Conservation (phyloP, 768 basidiomycete genomes). For the Lyophyllum atratum region DNA sequence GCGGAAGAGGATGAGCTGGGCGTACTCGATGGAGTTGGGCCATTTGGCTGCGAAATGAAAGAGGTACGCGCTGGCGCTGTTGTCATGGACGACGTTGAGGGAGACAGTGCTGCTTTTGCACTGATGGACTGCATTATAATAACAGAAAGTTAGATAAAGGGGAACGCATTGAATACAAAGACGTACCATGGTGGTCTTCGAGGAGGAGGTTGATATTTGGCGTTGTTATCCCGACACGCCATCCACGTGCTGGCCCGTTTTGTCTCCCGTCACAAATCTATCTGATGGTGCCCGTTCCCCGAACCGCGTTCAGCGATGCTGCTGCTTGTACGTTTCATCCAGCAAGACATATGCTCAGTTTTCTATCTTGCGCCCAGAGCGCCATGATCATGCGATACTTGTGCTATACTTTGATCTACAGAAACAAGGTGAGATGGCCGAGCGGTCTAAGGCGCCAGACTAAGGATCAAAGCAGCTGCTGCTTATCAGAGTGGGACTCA, state of each 20-base stretch:
- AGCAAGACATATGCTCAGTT: too few species aligned
- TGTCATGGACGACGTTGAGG: background rate
- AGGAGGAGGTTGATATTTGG: background rate
- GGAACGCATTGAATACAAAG: background rate
- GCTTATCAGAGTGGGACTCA: too few species aligned
- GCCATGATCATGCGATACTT: too few species aligned
- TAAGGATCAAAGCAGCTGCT: constrained; percentile 45
- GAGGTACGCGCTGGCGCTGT: constrained; percentile 27
- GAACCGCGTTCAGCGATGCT: too few species aligned
- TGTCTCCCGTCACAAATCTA: background rate
- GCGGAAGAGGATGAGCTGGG: constrained; percentile 23
- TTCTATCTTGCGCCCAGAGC: too few species aligned
- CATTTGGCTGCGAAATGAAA: constrained; percentile 28
- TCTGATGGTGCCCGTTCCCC: too few species aligned
- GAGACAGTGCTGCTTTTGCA: background rate
- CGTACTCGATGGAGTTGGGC: constrained; percentile 10
- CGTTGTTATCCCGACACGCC: background rate
- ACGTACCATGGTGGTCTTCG: background rate
- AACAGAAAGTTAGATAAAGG: background rate
- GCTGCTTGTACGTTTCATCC: too few species aligned
- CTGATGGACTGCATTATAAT: background rate
- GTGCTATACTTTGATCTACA: too few species aligned
- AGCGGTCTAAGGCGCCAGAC: constrained; percentile 91
- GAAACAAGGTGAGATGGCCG: constrained; percentile 66
- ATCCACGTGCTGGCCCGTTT: background rate